A percentile compares a stretch with the other conserved stretches of the same genome.
phyloP scores from a whole-genome alignment of 2,329 filamentous ascomycete genomes.

The Scedosporium boydii region DNA sequence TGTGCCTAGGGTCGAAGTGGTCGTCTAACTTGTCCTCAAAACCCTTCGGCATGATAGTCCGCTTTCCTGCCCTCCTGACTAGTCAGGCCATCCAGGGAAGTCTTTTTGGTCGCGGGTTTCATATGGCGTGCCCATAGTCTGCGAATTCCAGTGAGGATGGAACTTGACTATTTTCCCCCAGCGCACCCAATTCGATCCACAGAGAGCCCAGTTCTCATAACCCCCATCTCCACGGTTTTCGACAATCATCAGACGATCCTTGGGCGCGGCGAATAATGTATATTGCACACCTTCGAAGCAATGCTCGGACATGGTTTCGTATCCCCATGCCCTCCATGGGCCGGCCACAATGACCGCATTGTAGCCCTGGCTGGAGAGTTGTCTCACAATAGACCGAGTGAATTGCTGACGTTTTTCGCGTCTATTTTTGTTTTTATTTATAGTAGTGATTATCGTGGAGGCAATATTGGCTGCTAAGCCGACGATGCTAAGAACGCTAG shows the following conservation, averaged over 20 bases:
- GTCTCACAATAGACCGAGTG: neutral
- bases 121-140: neutral
- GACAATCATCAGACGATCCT: neutral
- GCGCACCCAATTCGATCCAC: neutral
- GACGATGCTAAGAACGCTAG: neutral
- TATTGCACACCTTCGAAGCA: neutral
- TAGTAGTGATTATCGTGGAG: neutral
- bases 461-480: neutral
- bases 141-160: neutral
- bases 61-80: neutral
- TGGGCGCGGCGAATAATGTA: neutral
- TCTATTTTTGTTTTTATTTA: neutral
- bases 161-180: neutral
- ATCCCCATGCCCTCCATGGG: neutral
- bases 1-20: no score
- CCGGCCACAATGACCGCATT: neutral
- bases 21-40: no score
- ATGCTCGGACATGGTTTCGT: neutral
- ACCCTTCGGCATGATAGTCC: no score
- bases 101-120: neutral
- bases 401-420: neutral
- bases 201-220: neutral
- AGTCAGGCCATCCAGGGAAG: neutral
- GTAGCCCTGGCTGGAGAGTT: neutral
- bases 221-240: neutral